A percentile compares a stretch with the other conserved stretches of the same genome.
phyloP scores from a whole-genome alignment of 257 asterid genomes.

The Cruciata laevipes region DNA sequence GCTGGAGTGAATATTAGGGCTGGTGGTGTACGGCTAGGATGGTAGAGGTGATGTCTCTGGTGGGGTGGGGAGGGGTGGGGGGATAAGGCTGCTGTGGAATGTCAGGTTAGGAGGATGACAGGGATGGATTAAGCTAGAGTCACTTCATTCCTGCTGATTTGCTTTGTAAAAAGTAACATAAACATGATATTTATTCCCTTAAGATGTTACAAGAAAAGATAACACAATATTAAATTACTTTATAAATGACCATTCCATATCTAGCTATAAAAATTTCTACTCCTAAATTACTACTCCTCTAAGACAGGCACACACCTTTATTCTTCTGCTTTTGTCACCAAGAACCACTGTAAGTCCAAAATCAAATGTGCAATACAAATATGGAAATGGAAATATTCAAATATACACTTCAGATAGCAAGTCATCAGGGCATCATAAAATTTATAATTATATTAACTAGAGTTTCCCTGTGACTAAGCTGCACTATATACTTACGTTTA shows the following conservation, averaged over 20 bases:
- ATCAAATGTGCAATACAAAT: too few relatives aligned
- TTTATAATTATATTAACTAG: background rate
- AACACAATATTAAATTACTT: too few relatives aligned
- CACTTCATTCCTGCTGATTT: background rate
- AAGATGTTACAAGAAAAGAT: too few relatives aligned
- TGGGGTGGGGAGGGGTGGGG: background rate
- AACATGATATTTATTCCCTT: too few relatives aligned
- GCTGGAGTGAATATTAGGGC: constrained; percentile 11
- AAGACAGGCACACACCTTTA: too few relatives aligned
- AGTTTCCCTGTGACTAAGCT: background rate
- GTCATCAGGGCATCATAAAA: background rate
- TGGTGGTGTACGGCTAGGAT: background rate
- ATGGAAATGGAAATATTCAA: background rate
- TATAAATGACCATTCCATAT: too few relatives aligned
- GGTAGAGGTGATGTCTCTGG: background rate
- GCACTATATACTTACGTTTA: background rate
- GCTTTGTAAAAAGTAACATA: background rate
- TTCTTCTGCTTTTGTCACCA: too few relatives aligned
- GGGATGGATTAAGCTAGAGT: background rate
- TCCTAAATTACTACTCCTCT: too few relatives aligned
- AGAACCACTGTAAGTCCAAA: too few relatives aligned
- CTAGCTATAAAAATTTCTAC: too few relatives aligned
- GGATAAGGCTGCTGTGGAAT: constrained; percentile 1
- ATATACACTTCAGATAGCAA: background rate
- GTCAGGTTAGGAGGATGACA: constrained; percentile 15